These are phyloP conservation scores for Aspergillus carlsbadensis DNA, from an alignment of 495 filamentous ascomycete genomes.

Conservation along the genomic window DNA sequence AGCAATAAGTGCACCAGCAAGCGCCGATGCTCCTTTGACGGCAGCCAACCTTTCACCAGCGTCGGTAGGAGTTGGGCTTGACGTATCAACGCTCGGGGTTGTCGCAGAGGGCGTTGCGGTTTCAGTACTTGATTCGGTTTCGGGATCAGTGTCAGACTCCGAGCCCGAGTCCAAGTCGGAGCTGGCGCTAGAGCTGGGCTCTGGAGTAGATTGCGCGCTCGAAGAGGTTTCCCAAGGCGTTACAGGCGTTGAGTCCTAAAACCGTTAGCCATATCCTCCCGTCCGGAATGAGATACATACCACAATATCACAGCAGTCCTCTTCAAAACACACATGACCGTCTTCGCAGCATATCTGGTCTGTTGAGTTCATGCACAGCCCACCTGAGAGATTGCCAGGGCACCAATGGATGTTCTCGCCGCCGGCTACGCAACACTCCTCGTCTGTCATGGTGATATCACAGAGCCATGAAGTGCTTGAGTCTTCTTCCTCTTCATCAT, in stretches of 20 bases:
- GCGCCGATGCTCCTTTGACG: not conserved
- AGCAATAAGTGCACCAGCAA: not conserved
- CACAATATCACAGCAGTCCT: conserved; percentile 12
- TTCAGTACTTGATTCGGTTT: not conserved
- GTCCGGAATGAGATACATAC: not conserved
- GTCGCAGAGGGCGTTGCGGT: not conserved
- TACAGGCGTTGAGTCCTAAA: not conserved
- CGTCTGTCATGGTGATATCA: not conserved
- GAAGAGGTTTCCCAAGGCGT: not conserved
- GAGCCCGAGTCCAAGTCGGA: not conserved
- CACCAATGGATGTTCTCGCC: conserved; percentile 6
- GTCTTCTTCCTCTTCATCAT: not conserved
- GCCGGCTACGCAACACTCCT: conserved; percentile 6
- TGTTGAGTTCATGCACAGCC: not conserved
- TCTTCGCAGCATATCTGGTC: conserved; percentile 6
- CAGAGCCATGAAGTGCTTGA: not conserved
- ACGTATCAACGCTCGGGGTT: not conserved
- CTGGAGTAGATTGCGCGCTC: not conserved
- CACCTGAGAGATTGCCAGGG: not conserved
- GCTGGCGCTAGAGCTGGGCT: not conserved
- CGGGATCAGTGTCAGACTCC: not conserved
- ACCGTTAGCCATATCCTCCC: not conserved
- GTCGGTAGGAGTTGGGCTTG: not conserved
- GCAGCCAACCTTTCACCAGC: not conserved
- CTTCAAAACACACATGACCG: conserved; percentile 1